A percentile compares a stretch with the other conserved stretches of the same genome.
These are phyloP conservation scores for Verticillium albo-atrum DNA, from an alignment of 2,329 filamentous ascomycete genomes.

Conservation along the genomic window DNA sequence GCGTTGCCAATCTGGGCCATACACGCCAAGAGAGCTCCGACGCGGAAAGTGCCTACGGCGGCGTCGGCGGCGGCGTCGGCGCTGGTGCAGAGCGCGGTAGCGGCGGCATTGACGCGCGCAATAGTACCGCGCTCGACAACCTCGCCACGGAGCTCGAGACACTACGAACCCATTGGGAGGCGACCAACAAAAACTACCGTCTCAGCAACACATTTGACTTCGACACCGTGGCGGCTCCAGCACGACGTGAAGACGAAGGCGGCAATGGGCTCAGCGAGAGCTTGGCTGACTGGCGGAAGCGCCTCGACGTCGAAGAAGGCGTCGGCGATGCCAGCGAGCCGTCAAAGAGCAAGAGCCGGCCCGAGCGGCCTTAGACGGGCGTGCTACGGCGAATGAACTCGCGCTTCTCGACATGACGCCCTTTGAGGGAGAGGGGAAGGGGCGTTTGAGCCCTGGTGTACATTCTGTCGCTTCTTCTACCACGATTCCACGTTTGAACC, in stretches of 20 bases:
- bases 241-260: slow-evolving; percentile 40
- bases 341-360: slow-evolving; percentile 11
- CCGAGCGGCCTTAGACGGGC: slow-evolving; percentile 13
- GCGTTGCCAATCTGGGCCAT: slow-evolving; percentile 33
- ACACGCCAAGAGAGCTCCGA: slow-evolving; percentile 53
- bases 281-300: slow-evolving; percentile 74
- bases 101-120: slow-evolving; percentile 40
- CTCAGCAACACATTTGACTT: slow-evolving; percentile 88
- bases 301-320: slow-evolving; percentile 55
- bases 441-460: slow-evolving; percentile 1
- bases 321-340: slow-evolving; percentile 9
- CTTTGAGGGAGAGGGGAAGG: neutral
- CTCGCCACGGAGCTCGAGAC: slow-evolving; percentile 90
- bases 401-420: slow-evolving; percentile 9
- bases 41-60: slow-evolving; percentile 58
- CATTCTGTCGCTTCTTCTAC: slow-evolving; percentile 9
- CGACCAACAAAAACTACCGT: slow-evolving; percentile 91
- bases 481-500: slow-evolving; percentile 12
- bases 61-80: slow-evolving; percentile 43
- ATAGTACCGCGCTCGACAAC: slow-evolving; percentile 74
- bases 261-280: slow-evolving; percentile 60
- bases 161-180: slow-evolving; percentile 88
- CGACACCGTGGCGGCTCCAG: slow-evolving; percentile 38
- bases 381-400: slow-evolving; percentile 14
- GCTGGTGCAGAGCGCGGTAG: slow-evolving; percentile 10